phyloP scores from a whole-genome alignment of 495 filamentous ascomycete species.

The Aspergillus sclerotiicarbonarius region DNA sequence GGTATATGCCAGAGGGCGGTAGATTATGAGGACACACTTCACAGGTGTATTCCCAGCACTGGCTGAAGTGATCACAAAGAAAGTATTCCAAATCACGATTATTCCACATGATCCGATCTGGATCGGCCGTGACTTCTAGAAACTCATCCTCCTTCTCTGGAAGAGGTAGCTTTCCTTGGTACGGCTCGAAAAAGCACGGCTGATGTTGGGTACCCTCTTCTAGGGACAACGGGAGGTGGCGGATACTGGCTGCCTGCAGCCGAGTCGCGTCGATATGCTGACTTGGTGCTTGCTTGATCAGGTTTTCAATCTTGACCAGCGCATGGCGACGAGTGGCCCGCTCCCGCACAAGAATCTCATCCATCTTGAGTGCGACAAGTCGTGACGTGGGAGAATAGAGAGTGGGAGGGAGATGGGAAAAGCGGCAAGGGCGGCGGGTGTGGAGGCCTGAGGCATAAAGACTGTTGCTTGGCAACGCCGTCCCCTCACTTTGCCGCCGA shows the following conservation, averaged over 20 bases:
- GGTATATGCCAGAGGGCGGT: background rate
- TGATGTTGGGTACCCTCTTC: background rate
- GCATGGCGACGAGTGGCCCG: background rate
- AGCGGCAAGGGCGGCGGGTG: background rate
- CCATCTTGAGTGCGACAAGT: background rate
- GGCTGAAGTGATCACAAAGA: background rate
- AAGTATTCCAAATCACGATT: conserved; percentile 1
- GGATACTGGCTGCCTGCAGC: conserved; percentile 1
- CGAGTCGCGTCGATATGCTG: background rate
- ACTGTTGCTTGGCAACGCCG: background rate
- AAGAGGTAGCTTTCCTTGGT: background rate
- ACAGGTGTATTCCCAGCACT: background rate
- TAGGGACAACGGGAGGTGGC: background rate
- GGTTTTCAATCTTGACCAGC: background rate
- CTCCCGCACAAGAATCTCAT: background rate
- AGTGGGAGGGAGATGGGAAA: background rate
- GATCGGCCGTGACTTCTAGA: background rate
- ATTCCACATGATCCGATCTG: background rate
- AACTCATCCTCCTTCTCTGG: conserved; percentile 5
- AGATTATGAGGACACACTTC: background rate
- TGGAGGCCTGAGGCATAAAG: background rate
- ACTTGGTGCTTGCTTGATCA: background rate
- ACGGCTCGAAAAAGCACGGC: background rate
- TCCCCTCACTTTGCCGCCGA: too few relatives aligned
- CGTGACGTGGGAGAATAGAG: background rate